These are phyloP conservation scores for Stephanodiscus minutulus DNA, from an alignment of 108 stramenopile species.

Conservation along the genomic window DNA sequence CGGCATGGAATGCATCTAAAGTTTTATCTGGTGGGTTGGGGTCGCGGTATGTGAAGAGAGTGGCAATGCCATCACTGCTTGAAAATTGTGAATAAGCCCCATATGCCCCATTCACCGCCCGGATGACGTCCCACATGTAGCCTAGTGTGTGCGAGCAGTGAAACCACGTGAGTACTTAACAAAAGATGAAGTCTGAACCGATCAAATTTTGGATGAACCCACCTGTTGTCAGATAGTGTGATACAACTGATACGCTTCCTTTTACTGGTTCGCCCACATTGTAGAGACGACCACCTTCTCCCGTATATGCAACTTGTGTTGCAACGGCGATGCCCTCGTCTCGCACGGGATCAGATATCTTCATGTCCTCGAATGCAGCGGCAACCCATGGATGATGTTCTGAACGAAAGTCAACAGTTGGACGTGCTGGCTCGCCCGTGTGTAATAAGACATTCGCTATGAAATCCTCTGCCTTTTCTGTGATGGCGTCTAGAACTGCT, in stretches of 20 bases:
- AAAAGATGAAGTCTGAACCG: background rate
- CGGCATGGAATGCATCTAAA: conserved; percentile 76
- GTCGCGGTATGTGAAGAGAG: conserved; percentile 75
- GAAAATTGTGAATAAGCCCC: conserved; percentile 78
- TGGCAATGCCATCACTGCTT: conserved; percentile 60
- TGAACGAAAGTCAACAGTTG: conserved; percentile 57
- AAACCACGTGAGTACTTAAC: background rate
- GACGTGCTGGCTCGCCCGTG: conserved; percentile 41
- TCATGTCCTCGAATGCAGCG: conserved; percentile 57
- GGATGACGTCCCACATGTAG: conserved; percentile 84
- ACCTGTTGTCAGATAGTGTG: conserved; percentile 72
- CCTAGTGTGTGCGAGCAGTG: conserved; percentile 23
- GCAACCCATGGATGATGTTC: conserved; percentile 69
- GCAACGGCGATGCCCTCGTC: conserved; percentile 82
- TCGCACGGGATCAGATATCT: conserved; percentile 26
- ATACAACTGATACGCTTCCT: conserved; percentile 68
- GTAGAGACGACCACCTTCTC: conserved; percentile 82
- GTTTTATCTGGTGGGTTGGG: conserved; percentile 63
- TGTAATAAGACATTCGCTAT: conserved; percentile 49
- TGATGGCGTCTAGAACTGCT: conserved; percentile 50
- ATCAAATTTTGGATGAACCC: background rate
- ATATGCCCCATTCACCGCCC: conserved; percentile 88
- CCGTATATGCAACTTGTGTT: conserved; percentile 86
- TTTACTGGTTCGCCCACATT: conserved; percentile 64
- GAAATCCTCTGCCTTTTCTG: conserved; percentile 55